These are phyloP conservation scores for Monosporascus sp. DNA, from an alignment of 2,329 filamentous ascomycete species.

Conservation along the genomic window DNA sequence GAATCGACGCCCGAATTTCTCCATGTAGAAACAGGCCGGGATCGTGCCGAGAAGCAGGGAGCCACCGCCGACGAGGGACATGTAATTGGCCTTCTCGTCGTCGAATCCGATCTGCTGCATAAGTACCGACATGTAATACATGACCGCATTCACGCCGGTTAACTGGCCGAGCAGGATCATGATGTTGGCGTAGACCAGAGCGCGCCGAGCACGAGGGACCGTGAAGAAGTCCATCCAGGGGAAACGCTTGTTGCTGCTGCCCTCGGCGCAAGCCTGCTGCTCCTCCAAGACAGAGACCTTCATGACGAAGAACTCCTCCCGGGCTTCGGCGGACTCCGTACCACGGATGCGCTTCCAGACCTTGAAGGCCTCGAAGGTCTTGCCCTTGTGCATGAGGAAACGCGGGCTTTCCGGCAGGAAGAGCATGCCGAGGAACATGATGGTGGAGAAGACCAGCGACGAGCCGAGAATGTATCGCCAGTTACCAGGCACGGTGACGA, in stretches of 20 bases:
- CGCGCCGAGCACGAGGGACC: slow-evolving; percentile 59
- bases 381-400: slow-evolving; percentile 64
- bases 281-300: slow-evolving; percentile 55
- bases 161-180: slow-evolving; percentile 68
- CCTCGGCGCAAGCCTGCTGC: slow-evolving; percentile 45
- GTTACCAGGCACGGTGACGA: slow-evolving; percentile 62
- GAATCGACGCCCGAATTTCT: slow-evolving; percentile 65
- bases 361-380: slow-evolving; percentile 53
- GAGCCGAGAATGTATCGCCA: slow-evolving; percentile 72
- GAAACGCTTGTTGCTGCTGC: slow-evolving; percentile 48
- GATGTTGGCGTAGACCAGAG: slow-evolving; percentile 61
- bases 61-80: slow-evolving; percentile 68
- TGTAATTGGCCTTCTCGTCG: slow-evolving; percentile 58
- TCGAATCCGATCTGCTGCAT: slow-evolving; percentile 66
- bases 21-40: slow-evolving; percentile 65
- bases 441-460: slow-evolving; percentile 63
- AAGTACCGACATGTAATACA: slow-evolving; percentile 67
- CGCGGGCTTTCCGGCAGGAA: slow-evolving; percentile 67
- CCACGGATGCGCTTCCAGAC: slow-evolving; percentile 72
- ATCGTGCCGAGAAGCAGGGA: slow-evolving; percentile 62
- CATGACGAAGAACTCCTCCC: slow-evolving; percentile 69
- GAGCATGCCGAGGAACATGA: slow-evolving; percentile 58
- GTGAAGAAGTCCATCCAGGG: slow-evolving; percentile 73
- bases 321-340: slow-evolving; percentile 46
- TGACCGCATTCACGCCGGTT: slow-evolving; percentile 64